Evolutionary conservation across 257 asterid species (phyloP).

Genomic region (Solanum arcanum): DNA sequence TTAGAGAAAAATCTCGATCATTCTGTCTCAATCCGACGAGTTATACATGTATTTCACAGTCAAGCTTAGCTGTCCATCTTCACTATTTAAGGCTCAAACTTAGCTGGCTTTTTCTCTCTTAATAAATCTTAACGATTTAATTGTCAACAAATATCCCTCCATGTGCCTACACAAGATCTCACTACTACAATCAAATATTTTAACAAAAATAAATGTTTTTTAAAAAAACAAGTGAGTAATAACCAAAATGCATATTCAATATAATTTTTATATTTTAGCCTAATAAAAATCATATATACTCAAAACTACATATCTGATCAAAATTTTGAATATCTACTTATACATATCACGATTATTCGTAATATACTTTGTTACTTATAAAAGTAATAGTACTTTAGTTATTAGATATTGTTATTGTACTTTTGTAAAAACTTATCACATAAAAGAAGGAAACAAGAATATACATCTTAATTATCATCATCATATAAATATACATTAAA

Average conservation of each 20-base stretch:
- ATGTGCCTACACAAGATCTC: neutral
- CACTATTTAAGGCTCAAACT: neutral
- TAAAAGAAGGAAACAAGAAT: neutral
- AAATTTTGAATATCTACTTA: no score
- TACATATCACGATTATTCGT: neutral
- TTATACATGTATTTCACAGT: neutral
- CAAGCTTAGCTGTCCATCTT: constrained; percentile 25
- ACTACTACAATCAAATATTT: neutral
- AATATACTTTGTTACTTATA: neutral
- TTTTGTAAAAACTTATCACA: neutral
- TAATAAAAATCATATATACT: neutral
- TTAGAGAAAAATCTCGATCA: accelerated
- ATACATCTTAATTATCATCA: neutral
- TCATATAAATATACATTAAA: neutral
- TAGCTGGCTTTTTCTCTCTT: neutral
- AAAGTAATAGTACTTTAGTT: neutral
- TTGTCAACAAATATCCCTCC: neutral
- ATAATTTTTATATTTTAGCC: no score
- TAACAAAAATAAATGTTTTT: neutral
- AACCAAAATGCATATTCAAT: neutral
- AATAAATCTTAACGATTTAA: neutral
- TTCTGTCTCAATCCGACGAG: accelerated
- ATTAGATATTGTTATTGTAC: neutral
- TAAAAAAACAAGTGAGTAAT: no score
- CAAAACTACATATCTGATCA: neutral